Conservation (phyloP, 2,329 filamentous ascomycete species). For the Xylariaceae sp. region DNA sequence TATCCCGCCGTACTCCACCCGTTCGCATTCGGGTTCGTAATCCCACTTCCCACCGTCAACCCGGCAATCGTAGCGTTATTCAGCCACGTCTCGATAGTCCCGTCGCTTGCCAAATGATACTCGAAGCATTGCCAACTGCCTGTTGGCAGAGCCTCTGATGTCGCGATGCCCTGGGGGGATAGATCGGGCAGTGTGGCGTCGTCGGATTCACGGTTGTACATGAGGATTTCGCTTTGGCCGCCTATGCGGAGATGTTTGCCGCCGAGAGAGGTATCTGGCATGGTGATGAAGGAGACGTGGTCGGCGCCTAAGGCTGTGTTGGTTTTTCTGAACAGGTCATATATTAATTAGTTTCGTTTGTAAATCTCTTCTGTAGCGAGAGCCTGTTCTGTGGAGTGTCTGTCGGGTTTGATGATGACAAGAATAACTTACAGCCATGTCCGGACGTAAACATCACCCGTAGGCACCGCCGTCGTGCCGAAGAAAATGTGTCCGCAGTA, state of each 20-base stretch:
- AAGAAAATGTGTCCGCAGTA: constrained; percentile 58
- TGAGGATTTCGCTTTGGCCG: constrained; percentile 54
- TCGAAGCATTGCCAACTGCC: constrained; percentile 55
- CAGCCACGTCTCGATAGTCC: constrained; percentile 56
- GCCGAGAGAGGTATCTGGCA: constrained; percentile 53
- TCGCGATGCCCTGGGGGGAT: constrained; percentile 52
- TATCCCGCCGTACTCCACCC: constrained; percentile 47
- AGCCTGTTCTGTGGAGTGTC: not conserved
- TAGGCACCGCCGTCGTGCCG: constrained; percentile 51
- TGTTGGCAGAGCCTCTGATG: constrained; percentile 46
- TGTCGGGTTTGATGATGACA: not conserved
- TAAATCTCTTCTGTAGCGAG: not conserved
- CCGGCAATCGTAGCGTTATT: constrained; percentile 47
- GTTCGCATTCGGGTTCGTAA: constrained; percentile 44
- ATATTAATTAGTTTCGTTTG: constrained; percentile 12
- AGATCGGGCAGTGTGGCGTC: constrained; percentile 58
- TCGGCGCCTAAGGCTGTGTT: constrained; percentile 51
- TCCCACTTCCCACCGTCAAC: constrained; percentile 43
- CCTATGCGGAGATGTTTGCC: constrained; percentile 57
- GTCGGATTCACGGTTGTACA: constrained; percentile 60
- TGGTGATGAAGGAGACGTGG: constrained; percentile 59
- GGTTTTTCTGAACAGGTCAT: constrained; percentile 41
- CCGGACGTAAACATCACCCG: constrained; percentile 52
- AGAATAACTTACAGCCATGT: constrained; percentile 45
- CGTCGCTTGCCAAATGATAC: constrained; percentile 54